These are phyloP conservation scores for Pichia rugopelliculosa DNA, from an alignment of 805 yeast species.

Conservation along the genomic window DNA sequence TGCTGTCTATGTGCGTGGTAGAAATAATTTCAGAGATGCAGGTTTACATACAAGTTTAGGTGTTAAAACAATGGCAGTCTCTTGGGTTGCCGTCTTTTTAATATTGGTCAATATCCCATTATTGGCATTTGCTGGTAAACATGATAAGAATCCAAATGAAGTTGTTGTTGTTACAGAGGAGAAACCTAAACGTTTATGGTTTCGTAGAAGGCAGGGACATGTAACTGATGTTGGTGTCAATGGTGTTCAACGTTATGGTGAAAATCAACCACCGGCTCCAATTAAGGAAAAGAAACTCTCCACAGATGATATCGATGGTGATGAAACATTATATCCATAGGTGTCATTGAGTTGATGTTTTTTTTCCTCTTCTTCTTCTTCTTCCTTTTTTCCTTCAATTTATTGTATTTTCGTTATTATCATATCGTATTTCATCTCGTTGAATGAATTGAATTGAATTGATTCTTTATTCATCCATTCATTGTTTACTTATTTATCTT, in stretches of 20 bases:
- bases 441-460: no score
- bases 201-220: background rate
- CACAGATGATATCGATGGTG: background rate
- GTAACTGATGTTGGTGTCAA: background rate
- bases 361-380: no score
- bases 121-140: background rate
- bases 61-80: slow-evolving; percentile 45
- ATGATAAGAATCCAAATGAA: background rate
- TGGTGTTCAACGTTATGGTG: background rate
- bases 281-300: slow-evolving; percentile 1
- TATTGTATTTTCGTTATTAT: no score
- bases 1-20: slow-evolving; percentile 49
- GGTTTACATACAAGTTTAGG: slow-evolving; percentile 41
- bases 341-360: background rate
- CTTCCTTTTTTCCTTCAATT: background rate
- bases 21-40: slow-evolving; percentile 36
- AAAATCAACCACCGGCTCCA: no score
- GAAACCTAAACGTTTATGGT: background rate
- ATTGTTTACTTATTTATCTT: background rate
- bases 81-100: slow-evolving; percentile 48
- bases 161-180: background rate
- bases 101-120: slow-evolving; percentile 12
- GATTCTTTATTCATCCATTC: background rate
- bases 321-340: background rate
- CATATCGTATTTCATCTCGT: no score